phyloP scores from a whole-genome alignment of 2,329 filamentous ascomycete genomes.

The Monosporascus sp. region DNA sequence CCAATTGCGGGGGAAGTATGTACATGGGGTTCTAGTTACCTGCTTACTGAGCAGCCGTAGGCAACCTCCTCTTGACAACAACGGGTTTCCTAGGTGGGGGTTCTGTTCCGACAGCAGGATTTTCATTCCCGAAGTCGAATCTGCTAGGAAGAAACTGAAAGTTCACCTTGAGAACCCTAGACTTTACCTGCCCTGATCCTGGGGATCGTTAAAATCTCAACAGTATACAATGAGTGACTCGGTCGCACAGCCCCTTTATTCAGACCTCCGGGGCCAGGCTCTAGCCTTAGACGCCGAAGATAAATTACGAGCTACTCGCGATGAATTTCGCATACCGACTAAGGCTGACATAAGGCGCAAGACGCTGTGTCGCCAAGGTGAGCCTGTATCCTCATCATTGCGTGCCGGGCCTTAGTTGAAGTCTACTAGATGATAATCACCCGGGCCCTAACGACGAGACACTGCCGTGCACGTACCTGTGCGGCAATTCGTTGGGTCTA shows the following conservation, averaged over 20 bases:
- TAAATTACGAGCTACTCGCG: constrained; percentile 19
- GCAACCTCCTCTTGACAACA: too few relatives aligned
- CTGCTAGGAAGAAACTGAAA: neutral
- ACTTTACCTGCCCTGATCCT: neutral
- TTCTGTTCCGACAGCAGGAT: too few relatives aligned
- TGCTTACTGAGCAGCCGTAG: neutral
- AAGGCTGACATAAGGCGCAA: constrained; percentile 24
- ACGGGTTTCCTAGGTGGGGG: too few relatives aligned
- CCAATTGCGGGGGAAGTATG: neutral
- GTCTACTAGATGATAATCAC: constrained; percentile 21
- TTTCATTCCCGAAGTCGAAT: neutral
- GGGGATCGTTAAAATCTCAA: neutral
- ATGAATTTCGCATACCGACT: constrained; percentile 26
- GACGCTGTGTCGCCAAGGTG: constrained; percentile 16
- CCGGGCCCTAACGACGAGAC: constrained; percentile 19
- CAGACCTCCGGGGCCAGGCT: constrained; percentile 23
- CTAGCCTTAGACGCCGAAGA: constrained; percentile 23
- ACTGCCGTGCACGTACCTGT: constrained; percentile 58
- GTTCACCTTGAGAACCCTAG: neutral
- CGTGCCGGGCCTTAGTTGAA: constrained; percentile 13
- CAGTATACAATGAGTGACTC: constrained; percentile 16
- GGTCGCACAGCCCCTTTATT: constrained; percentile 13
- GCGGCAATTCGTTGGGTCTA: constrained; percentile 73
- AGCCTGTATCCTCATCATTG: constrained; percentile 12
- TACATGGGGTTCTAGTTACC: neutral